phyloP scores from a whole-genome alignment of 768 basidiomycete genomes.

The Lactarius vividus region DNA sequence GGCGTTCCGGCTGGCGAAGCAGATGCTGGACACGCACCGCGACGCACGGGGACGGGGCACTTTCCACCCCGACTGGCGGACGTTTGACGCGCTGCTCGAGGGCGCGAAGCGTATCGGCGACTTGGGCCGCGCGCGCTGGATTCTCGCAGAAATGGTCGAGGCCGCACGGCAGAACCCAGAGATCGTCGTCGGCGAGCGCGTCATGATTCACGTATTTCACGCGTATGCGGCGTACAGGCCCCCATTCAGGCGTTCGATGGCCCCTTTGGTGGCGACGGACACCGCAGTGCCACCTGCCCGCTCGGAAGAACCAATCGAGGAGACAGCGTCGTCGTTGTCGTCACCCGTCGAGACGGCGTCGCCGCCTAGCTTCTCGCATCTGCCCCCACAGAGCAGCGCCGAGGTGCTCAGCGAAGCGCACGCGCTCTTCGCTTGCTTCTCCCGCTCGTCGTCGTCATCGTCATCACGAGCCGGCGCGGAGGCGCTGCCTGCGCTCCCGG shows the following conservation, averaged over 20 bases:
- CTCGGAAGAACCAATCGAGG: not conserved
- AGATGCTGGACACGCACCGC: conserved; percentile 81
- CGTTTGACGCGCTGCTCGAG: conserved; percentile 84
- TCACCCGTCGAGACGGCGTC: not conserved
- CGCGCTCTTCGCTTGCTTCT: conserved; percentile 60
- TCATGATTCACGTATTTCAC: conserved; percentile 84
- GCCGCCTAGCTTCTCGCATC: conserved; percentile 38
- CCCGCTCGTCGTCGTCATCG: conserved; percentile 30
- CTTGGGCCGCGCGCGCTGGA: conserved; percentile 79
- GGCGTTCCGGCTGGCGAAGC: conserved; percentile 76
- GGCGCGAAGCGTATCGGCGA: conserved; percentile 88
- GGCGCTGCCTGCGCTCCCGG: conserved; percentile 35
- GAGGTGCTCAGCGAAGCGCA: conserved; percentile 71
- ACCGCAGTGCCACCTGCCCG: not conserved
- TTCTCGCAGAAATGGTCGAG: conserved; percentile 79
- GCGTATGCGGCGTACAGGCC: conserved; percentile 80
- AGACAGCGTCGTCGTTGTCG: not conserved
- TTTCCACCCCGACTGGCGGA: conserved; percentile 59
- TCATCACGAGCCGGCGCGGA: not conserved
- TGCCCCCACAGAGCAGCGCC: conserved; percentile 69
- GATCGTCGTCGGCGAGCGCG: conserved; percentile 53
- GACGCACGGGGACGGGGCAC: conserved; percentile 58
- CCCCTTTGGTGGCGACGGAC: conserved; percentile 38
- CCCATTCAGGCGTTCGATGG: conserved; percentile 55
- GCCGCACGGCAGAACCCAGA: conserved; percentile 29